Evolutionary conservation across 2,329 filamentous ascomycete genomes (phyloP), one percentile per base, ranked within the genome.

Genomic region (Ophiostoma sp.): DNA sequence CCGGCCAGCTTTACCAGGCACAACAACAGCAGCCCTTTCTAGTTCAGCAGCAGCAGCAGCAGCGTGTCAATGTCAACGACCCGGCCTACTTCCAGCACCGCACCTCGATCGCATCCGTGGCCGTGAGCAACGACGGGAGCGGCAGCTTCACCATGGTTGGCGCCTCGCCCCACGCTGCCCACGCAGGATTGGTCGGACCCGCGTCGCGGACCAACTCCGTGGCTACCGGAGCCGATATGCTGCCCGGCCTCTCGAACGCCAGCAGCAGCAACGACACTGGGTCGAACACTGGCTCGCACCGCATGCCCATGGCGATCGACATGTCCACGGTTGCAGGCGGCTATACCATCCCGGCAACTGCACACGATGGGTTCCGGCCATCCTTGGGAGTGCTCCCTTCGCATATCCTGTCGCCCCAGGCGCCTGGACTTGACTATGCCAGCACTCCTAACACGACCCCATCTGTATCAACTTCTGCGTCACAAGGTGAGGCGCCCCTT

Each of bases 401-500:
- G 36, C 61, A 66, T n/a, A 28, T 36, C 25, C 5, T 66, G 9
- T 66, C 61, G 6, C 61, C 61, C 0, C 28, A 12, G 28, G 0
- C 25, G n/a, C 61, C 36, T 3, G 61, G 61, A 22, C 61, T 45
- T 3, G 31, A 68, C 25, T 48, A 33, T 8, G 33, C 42, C 17
- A 33, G 22, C 42, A 50, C 64, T 1, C 15, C 42, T 15, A 68
- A 5, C 7, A n/a, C 42, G 5, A 50, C 64, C 4, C 42, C 64
- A 7, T 68, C 64, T 68, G 64, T 68, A 11, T 68, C 64, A 33
- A 68, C 64, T 4, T 42, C 64, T 11, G 19, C 25, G 7, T 68
- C 64, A 33, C 64, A 68, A 68, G 64, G 45, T 50, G 9, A 50
- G 39, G 15, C 25, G 25, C 22, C 25, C 17, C 17, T 19, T 3